These are phyloP conservation scores for Cucurbita pepo DNA, from an alignment of 306 rosid genomes.

Conservation along the genomic window DNA sequence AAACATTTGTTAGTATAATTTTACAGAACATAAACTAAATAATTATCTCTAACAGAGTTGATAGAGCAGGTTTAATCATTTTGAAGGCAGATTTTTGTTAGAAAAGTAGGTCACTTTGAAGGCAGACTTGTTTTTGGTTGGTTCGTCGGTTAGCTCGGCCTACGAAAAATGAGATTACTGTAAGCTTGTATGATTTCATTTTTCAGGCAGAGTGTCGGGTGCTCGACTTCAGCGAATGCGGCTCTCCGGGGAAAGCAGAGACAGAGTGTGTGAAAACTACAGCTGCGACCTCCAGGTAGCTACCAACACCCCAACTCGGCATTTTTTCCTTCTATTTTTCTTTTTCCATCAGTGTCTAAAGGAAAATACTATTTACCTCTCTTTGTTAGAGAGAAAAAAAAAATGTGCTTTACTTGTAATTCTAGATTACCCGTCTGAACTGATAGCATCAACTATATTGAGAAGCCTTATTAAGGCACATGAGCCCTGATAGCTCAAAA, in stretches of 20 bases:
- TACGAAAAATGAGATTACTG: neutral
- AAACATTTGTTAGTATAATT: too few relatives aligned
- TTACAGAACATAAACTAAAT: too few relatives aligned
- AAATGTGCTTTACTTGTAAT: neutral
- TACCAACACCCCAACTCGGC: neutral
- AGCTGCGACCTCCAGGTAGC: slow-evolving; percentile 30
- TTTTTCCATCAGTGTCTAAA: neutral
- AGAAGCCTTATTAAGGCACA: neutral
- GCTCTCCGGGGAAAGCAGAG: slow-evolving; percentile 45
- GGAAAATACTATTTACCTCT: too few relatives aligned
- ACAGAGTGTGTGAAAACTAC: slow-evolving; percentile 34
- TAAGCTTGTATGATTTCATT: neutral
- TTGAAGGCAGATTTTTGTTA: too few relatives aligned
- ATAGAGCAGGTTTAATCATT: too few relatives aligned
- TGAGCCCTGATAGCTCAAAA: too few relatives aligned
- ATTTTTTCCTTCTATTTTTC: too few relatives aligned
- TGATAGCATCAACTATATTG: neutral
- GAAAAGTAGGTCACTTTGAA: too few relatives aligned
- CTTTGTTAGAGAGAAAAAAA: too few relatives aligned
- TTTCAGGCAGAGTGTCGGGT: slow-evolving; percentile 64
- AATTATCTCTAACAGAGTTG: too few relatives aligned
- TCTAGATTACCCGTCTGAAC: neutral
- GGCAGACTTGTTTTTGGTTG: too few relatives aligned
- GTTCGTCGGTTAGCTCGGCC: too few relatives aligned
- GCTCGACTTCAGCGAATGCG: slow-evolving; percentile 96